Base-by-base conservation (phyloP, 768 basidiomycete genomes). In the Tulasnella sp. region DNA sequence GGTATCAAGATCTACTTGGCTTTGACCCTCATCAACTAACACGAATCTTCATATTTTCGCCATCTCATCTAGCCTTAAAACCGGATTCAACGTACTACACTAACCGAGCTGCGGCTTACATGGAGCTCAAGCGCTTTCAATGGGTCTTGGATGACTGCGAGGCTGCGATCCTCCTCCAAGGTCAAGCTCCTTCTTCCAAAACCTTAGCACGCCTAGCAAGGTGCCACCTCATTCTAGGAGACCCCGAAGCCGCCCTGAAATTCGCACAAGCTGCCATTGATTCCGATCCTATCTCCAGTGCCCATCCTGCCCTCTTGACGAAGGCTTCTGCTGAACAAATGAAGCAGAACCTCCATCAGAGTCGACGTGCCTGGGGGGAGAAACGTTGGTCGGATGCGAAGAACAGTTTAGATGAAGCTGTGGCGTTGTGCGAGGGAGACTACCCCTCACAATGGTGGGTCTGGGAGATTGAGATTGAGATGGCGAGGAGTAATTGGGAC, bases 31-130 rank as follows among this genome's bases (percentile, higher is more conserved):
- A n/a, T n/a, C n/a, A n/a, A n/a, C n/a, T n/a, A n/a, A n/a, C n/a
- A n/a, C n/a, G n/a, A n/a, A 56, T 26, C 70, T 60, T n/a, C n/a
- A 23, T 11, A n/a, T n/a, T n/a, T n/a, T n/a, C n/a, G 59, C 56
- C 56, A 64, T 47, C 24, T n/a, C 17, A n/a, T 44, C 19, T 51
- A 52, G 60, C 32, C 24, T 47, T 21, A 13, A 30, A 32, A n/a
- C 47, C 49, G 4, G 86, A 92, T 69, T 81, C 89, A 0, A 77
- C 85, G 2, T 93, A 86, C 67, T 75, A 85, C 63, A 88, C 88
- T 0, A 94, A 94, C 69, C 82, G 90, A 26, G 90, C 91, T 0
- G 90, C 91, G 0, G 84, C 89, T 1, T 80, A 84, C 68, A 93
- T 94, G 80, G 80, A 82, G 0, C 69, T 88, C 52, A 90, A 91